Evolutionary conservation across 2,329 filamentous ascomycete genomes (phyloP).

Genomic region (Teratosphaeria destructans): DNA sequence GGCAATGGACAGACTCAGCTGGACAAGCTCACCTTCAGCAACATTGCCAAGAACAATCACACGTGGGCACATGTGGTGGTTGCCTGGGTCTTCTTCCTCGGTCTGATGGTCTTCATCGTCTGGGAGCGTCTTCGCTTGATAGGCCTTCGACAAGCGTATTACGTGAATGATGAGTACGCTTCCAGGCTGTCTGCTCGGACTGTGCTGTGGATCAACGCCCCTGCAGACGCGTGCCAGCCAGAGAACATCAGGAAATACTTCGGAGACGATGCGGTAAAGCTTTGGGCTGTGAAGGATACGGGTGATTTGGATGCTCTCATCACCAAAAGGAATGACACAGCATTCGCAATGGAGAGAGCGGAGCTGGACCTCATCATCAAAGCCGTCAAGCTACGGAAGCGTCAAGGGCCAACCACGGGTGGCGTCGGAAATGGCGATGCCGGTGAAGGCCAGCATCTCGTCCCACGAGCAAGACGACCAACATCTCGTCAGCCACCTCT

Average conservation of each 20-base stretch:
- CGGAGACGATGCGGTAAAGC: constrained; percentile 27
- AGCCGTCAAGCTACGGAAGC: constrained; percentile 19
- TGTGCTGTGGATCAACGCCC: constrained; percentile 39
- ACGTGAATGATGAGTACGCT: constrained; percentile 33
- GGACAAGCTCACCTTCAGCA: constrained; percentile 26
- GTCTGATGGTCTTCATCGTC: constrained; percentile 33
- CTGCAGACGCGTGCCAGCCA: constrained; percentile 20
- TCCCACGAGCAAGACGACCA: constrained; percentile 39
- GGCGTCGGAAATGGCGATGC: constrained; percentile 2
- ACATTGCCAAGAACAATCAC: constrained; percentile 31
- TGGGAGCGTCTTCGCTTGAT: constrained; percentile 38
- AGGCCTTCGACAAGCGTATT: constrained; percentile 39
- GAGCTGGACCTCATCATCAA: constrained; percentile 34
- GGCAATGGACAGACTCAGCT: constrained; percentile 23
- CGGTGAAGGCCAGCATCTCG: constrained; percentile 11
- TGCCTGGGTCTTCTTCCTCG: constrained; percentile 32
- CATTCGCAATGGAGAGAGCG: constrained; percentile 33
- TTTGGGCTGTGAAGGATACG: constrained; percentile 37
- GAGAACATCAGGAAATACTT: constrained; percentile 25
- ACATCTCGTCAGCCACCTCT: constrained; percentile 60
- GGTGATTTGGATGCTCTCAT: constrained; percentile 36
- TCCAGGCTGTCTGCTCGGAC: constrained; percentile 37
- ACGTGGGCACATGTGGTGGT: constrained; percentile 36
- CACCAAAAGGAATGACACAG: constrained; percentile 33
- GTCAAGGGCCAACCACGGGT: constrained; percentile 5